phyloP scores from a whole-genome alignment of 1,284 basidiomycete genomes.

The Trametes versicolor region DNA sequence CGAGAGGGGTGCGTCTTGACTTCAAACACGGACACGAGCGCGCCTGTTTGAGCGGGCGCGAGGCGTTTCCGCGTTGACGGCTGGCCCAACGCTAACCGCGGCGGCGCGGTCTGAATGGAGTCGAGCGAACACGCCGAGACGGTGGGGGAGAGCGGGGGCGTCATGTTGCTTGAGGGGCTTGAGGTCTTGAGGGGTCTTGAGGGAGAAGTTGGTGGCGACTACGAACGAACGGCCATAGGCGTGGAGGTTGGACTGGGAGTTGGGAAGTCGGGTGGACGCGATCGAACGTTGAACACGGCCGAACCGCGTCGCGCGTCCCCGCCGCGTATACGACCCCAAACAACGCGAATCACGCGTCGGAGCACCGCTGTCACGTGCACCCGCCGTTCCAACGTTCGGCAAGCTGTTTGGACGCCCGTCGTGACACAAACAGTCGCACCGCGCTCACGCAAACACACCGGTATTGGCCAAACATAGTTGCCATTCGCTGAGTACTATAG shows the following conservation, averaged over 20 bases:
- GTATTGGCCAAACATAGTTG: background rate
- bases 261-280: slow-evolving; percentile 23
- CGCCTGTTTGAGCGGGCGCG: slow-evolving; percentile 50
- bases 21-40: slow-evolving; percentile 51
- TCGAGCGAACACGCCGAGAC: slow-evolving; percentile 32
- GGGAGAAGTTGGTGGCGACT: slow-evolving; percentile 17
- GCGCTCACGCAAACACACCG: background rate
- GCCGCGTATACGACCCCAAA: slow-evolving; percentile 44
- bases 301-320: slow-evolving; percentile 29
- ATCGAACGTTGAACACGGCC: slow-evolving; percentile 25
- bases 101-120: slow-evolving; percentile 23
- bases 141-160: slow-evolving; percentile 27
- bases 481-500: no score
- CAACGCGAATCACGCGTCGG: slow-evolving; percentile 41
- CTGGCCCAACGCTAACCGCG: slow-evolving; percentile 17
- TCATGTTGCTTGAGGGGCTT: slow-evolving; percentile 13
- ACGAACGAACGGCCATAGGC: slow-evolving; percentile 27
- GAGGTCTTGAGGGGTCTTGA: background rate
- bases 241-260: slow-evolving; percentile 14
- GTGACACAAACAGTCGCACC: slow-evolving; percentile 6
- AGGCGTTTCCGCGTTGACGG: slow-evolving; percentile 41
- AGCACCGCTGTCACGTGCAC: slow-evolving; percentile 16
- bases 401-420: background rate
- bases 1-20: slow-evolving; percentile 53
- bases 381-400: no score